Percentiles rank a stretch among this genome's conserved stretches.
Evolutionary conservation across 108 stramenopile genomes (phyloP).

Genomic region (Pseudonitzschia multistriata): DNA sequence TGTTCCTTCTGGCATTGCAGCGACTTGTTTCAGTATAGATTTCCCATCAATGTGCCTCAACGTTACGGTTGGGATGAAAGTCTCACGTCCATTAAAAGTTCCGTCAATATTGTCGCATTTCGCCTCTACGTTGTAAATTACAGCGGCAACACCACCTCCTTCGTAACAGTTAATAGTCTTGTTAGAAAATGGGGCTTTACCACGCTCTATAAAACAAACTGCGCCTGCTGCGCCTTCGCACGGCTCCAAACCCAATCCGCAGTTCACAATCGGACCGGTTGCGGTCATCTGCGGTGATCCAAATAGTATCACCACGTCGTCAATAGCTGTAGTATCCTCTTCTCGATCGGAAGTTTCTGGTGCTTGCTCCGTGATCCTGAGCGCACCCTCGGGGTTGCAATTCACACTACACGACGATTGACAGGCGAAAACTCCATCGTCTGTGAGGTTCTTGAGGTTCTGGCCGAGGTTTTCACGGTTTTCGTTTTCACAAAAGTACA

Average conservation of each 20-base stretch:
- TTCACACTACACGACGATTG: neutral
- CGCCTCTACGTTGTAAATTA: slow-evolving; percentile 5
- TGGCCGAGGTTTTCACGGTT: neutral
- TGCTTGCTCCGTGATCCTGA: neutral
- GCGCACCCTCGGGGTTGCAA: neutral
- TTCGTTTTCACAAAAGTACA: neutral
- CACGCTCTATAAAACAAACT: slow-evolving; percentile 1
- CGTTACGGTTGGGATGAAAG: neutral
- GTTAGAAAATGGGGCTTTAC: neutral
- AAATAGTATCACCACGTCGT: neutral
- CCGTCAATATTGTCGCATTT: slow-evolving; percentile 7
- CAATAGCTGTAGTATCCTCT: neutral
- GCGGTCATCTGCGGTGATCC: neutral
- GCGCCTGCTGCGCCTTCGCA: slow-evolving; percentile 10
- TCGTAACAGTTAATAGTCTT: slow-evolving; percentile 13
- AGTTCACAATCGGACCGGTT: slow-evolving; percentile 6
- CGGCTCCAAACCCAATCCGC: slow-evolving; percentile 5
- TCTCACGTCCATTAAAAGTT: neutral
- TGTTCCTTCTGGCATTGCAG: neutral
- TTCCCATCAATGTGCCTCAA: slow-evolving; percentile 8
- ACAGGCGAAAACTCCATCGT: neutral
- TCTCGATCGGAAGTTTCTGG: neutral
- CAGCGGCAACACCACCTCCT: slow-evolving; percentile 7
- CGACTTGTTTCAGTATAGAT: neutral
- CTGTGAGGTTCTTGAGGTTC: neutral